Conservation (phyloP, 768 basidiomycete genomes). For the Podaxis sp. region DNA sequence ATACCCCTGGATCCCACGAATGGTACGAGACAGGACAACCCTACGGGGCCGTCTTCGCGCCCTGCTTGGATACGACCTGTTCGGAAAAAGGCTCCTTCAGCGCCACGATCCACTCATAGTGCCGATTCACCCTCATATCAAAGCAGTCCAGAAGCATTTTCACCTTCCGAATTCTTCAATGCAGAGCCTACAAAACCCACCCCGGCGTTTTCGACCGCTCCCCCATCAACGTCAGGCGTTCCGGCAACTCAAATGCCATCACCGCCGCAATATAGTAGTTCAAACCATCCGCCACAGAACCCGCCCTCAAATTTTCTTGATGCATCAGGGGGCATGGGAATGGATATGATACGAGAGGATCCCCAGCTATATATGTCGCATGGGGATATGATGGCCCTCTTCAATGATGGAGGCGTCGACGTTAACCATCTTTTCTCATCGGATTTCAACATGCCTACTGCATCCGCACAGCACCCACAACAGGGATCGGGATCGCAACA, state of each 20-base stretch:
- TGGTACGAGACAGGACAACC: slow-evolving; percentile 41
- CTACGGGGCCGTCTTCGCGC: slow-evolving; percentile 43
- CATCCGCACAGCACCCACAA: slow-evolving; percentile 2
- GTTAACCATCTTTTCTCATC: slow-evolving; percentile 29
- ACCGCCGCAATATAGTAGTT: slow-evolving; percentile 13
- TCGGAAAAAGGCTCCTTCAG: slow-evolving; percentile 67
- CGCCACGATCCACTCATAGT: slow-evolving; percentile 42
- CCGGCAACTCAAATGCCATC: slow-evolving; percentile 16
- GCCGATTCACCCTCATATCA: slow-evolving; percentile 46
- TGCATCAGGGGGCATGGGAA: slow-evolving; percentile 32
- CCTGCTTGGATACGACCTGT: slow-evolving; percentile 91
- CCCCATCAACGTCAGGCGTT: slow-evolving; percentile 20
- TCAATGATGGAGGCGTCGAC: slow-evolving; percentile 49
- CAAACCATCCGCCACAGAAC: slow-evolving; percentile 20
- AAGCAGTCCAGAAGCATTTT: slow-evolving; percentile 67
- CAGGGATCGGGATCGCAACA: slow-evolving; percentile 12
- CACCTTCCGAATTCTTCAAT: slow-evolving; percentile 60
- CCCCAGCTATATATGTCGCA: slow-evolving; percentile 55
- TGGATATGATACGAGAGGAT: slow-evolving; percentile 50
- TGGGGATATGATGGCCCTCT: slow-evolving; percentile 61
- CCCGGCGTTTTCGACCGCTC: slow-evolving; percentile 23
- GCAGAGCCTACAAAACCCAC: slow-evolving; percentile 43
- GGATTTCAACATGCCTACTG: slow-evolving; percentile 26
- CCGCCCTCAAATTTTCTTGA: slow-evolving; percentile 33
- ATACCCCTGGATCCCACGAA: slow-evolving; percentile 75